Conservation (phyloP, 768 basidiomycete species). For the Suillus decipiens region DNA sequence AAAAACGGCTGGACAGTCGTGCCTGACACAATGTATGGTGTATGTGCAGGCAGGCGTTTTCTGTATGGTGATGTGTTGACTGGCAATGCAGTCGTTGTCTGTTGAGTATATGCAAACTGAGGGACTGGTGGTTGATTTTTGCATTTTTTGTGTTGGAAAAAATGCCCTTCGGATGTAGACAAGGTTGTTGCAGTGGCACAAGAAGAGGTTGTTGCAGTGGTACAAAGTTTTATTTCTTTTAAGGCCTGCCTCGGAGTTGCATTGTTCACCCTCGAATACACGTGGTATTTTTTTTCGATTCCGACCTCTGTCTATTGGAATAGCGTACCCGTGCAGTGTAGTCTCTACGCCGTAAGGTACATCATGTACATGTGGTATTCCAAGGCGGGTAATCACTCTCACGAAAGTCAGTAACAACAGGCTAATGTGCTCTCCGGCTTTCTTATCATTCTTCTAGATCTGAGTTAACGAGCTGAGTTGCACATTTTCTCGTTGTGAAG, state of each 20-base stretch:
- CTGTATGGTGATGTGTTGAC: not conserved
- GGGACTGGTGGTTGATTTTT: not conserved
- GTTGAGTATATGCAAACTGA: slow-evolving; percentile 5
- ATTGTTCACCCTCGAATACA: not conserved
- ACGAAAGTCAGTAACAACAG: not conserved
- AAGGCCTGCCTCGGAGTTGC: not conserved
- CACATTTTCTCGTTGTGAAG: not conserved
- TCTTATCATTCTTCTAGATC: not conserved
- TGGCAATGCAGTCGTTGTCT: slow-evolving; percentile 10
- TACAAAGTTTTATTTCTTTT: not conserved
- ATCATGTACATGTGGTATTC: not conserved
- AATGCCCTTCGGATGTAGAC: not conserved
- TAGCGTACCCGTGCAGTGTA: not conserved
- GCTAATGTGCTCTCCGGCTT: not conserved
- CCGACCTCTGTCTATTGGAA: not conserved
- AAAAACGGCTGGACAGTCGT: slow-evolving; percentile 22
- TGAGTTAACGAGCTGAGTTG: not conserved
- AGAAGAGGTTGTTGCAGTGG: not conserved
- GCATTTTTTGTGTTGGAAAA: not conserved
- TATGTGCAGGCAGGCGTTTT: not conserved
- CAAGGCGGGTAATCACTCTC: not conserved
- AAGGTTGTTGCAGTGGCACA: not conserved
- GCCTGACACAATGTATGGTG: slow-evolving; percentile 19
- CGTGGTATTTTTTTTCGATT: not conserved
- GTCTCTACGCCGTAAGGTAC: not conserved